Conservation (phyloP, 2,329 filamentous ascomycete species). For the Fusarium sp. region DNA sequence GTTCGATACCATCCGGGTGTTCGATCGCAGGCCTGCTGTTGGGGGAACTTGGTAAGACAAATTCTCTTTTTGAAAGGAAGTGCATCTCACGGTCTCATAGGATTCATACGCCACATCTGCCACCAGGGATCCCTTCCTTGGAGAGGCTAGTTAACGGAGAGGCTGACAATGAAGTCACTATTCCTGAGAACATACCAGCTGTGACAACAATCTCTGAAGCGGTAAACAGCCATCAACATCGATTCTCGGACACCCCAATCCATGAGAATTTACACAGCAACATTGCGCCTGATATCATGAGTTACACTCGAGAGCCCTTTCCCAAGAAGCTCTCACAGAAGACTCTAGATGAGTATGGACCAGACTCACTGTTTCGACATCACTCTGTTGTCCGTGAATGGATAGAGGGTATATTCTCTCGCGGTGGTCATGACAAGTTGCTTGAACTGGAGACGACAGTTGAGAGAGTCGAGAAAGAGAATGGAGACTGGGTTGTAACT, state of each 20-base stretch:
- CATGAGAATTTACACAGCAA: slow-evolving; percentile 22
- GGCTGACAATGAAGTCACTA: slow-evolving; percentile 10
- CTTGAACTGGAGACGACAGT: slow-evolving; percentile 20
- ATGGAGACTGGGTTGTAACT: slow-evolving; percentile 7
- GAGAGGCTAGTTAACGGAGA: slow-evolving; percentile 9
- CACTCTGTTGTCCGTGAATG: slow-evolving; percentile 21
- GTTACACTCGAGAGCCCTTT: slow-evolving; percentile 18
- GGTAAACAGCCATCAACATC: slow-evolving; percentile 31
- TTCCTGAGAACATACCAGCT: slow-evolving; percentile 26
- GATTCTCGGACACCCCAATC: slow-evolving; percentile 25
- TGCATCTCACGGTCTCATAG: neutral
- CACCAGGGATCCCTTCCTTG: slow-evolving; percentile 5
- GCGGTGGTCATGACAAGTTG: neutral
- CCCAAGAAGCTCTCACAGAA: slow-evolving; percentile 1
- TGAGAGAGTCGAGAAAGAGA: slow-evolving; percentile 4
- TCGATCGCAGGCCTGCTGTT: slow-evolving; percentile 13
- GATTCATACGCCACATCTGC: slow-evolving; percentile 14
- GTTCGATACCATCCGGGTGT: slow-evolving; percentile 22
- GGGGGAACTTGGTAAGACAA: slow-evolving; percentile 20
- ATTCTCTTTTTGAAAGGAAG: neutral
- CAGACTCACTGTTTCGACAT: slow-evolving; percentile 4
- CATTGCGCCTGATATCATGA: slow-evolving; percentile 22
- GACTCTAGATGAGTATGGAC: slow-evolving; percentile 1
- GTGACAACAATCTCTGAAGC: slow-evolving; percentile 22
- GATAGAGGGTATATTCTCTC: slow-evolving; percentile 13